These are phyloP conservation scores for Penicillium olsonii DNA, from an alignment of 2,329 filamentous ascomycete species.

Conservation along the genomic window DNA sequence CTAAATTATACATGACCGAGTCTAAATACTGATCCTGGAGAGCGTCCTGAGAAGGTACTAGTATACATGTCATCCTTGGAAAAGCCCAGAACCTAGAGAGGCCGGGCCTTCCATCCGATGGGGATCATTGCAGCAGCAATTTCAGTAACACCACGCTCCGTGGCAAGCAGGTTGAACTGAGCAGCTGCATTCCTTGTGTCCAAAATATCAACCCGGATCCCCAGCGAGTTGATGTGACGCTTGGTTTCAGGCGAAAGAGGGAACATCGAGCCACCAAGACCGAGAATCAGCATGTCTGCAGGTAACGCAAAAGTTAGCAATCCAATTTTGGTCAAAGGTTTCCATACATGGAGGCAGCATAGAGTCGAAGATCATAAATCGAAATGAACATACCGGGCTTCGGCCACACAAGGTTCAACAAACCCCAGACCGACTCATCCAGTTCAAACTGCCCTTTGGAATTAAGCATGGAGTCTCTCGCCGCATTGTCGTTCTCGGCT, in stretches of 20 bases:
- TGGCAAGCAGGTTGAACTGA: conserved; percentile 94
- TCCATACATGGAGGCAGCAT: not conserved
- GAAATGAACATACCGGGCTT: conserved; percentile 69
- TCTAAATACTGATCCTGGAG: not conserved
- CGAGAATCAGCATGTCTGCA: conserved; percentile 89
- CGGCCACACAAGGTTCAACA: conserved; percentile 79
- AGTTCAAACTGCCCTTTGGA: conserved; percentile 80
- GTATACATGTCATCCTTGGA: not conserved
- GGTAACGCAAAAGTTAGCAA: conserved; percentile 1
- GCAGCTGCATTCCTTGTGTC: conserved; percentile 93
- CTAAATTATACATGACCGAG: not conserved
- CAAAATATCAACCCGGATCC: conserved; percentile 82
- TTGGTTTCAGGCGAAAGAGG: conserved; percentile 77
- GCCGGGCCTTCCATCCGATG: conserved; percentile 69
- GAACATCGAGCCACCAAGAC: conserved; percentile 72
- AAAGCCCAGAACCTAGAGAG: conserved; percentile 1
- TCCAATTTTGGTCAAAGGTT: not conserved
- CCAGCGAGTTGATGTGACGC: conserved; percentile 70
- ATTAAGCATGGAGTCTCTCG: conserved; percentile 62
- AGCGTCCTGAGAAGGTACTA: not conserved
- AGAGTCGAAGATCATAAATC: conserved; percentile 6
- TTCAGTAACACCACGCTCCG: conserved; percentile 80
- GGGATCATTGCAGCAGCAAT: conserved; percentile 88
- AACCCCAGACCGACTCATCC: conserved; percentile 67
- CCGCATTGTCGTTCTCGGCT: conserved; percentile 31